These are phyloP conservation scores for Ophidiomyces ophidiicola DNA, from an alignment of 2,329 filamentous ascomycete species.

Conservation along the genomic window DNA sequence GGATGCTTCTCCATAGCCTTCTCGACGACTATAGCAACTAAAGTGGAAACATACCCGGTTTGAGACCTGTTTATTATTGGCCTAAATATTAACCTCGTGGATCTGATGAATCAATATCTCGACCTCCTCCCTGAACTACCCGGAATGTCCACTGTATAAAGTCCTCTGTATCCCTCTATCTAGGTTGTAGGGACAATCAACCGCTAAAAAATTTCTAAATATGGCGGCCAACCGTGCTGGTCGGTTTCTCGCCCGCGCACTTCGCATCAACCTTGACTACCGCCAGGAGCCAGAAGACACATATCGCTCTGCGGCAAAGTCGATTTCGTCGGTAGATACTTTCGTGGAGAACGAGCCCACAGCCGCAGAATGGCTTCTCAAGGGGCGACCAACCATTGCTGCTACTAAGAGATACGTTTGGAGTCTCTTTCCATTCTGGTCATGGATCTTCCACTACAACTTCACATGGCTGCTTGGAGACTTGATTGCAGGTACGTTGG, in stretches of 20 bases:
- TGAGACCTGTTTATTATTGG: constrained; percentile 1
- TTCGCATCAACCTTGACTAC: constrained; percentile 14
- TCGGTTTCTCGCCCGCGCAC: constrained; percentile 6
- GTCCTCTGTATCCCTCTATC: not conserved
- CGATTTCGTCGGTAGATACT: constrained; percentile 18
- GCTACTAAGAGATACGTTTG: constrained; percentile 11
- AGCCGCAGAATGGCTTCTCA: constrained; percentile 12
- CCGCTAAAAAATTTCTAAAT: not conserved
- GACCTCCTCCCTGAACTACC: not conserved
- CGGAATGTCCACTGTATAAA: not conserved
- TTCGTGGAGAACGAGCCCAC: constrained; percentile 16
- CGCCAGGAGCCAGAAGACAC: constrained; percentile 13
- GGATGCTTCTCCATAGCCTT: not conserved
- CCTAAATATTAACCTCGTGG: not conserved
- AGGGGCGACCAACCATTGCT: constrained; percentile 9
- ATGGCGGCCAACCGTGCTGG: constrained; percentile 12
- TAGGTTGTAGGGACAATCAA: not conserved
- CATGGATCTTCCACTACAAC: constrained; percentile 43
- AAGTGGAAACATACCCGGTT: not conserved
- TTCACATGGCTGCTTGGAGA: constrained; percentile 39
- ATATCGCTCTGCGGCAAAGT: constrained; percentile 12
- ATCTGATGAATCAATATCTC: not conserved
- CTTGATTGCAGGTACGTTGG: constrained; percentile 28
- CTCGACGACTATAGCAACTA: not conserved
- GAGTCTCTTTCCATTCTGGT: constrained; percentile 38